A percentile compares a stretch with the other conserved stretches of the same genome.
Evolutionary conservation across 495 filamentous ascomycete species (phyloP).

Genomic region (Parachaetomium inaequale): DNA sequence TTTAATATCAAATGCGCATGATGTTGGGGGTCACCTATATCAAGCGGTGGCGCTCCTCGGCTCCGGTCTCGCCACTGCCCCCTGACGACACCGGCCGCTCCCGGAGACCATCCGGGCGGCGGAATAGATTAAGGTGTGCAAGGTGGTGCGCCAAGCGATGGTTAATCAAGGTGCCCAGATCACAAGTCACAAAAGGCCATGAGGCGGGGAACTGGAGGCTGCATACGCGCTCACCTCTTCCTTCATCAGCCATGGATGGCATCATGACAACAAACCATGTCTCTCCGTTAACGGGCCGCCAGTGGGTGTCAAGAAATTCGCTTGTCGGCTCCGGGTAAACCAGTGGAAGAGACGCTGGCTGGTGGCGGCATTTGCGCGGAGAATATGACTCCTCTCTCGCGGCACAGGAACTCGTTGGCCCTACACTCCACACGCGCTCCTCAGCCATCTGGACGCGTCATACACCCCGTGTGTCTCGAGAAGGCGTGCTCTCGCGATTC

Average conservation of each 20-base stretch:
- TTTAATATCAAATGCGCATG: slow-evolving; percentile 13
- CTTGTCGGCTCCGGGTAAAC: background rate
- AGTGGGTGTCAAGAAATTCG: background rate
- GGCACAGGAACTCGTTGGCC: background rate
- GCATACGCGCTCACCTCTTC: slow-evolving; percentile 14
- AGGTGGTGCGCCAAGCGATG: slow-evolving; percentile 5
- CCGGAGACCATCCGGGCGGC: slow-evolving; percentile 12
- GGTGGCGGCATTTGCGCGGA: slow-evolving; percentile 4
- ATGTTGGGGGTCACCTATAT: slow-evolving; percentile 13
- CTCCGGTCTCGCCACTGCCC: slow-evolving; percentile 20
- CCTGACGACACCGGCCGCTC: slow-evolving; percentile 20
- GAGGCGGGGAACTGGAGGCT: slow-evolving; percentile 14
- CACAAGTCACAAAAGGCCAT: slow-evolving; percentile 32
- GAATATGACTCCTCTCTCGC: slow-evolving; percentile 11
- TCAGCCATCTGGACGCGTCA: slow-evolving; percentile 6
- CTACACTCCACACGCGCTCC: background rate
- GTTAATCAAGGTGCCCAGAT: slow-evolving; percentile 26
- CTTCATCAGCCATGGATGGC: background rate
- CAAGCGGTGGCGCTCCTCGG: slow-evolving; percentile 9
- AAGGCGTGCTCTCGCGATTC: slow-evolving; percentile 7
- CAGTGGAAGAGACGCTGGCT: background rate
- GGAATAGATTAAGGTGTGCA: slow-evolving; percentile 8
- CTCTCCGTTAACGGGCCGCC: background rate
- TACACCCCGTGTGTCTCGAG: slow-evolving; percentile 1
- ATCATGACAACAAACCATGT: background rate